Conservation (phyloP, 2,329 filamentous ascomycete species). For the Xenoacremonium recifei region DNA sequence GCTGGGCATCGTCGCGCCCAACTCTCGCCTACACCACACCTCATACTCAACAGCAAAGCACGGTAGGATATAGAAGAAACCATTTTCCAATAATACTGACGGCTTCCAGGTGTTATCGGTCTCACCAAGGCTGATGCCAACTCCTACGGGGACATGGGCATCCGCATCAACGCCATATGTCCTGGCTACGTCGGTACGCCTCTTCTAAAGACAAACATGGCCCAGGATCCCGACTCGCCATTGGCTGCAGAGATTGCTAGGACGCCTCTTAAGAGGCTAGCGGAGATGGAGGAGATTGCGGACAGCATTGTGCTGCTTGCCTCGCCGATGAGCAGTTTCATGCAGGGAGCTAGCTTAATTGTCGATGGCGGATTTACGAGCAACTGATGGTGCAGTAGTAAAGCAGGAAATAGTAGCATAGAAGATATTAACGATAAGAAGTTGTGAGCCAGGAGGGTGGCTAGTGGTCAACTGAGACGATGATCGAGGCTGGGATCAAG, state of each 20-base stretch:
- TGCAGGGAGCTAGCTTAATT: constrained; percentile 46
- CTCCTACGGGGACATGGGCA: constrained; percentile 47
- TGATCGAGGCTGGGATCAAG: too few relatives aligned
- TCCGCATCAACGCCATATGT: constrained; percentile 62
- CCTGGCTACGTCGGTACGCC: constrained; percentile 49
- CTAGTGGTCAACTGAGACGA: too few relatives aligned
- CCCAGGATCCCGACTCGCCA: constrained; percentile 22
- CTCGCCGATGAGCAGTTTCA: constrained; percentile 51
- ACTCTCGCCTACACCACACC: constrained; percentile 34
- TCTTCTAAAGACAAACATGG: constrained; percentile 28
- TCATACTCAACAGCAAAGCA: constrained; percentile 54
- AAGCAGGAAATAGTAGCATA: too few relatives aligned
- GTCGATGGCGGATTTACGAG: constrained; percentile 45
- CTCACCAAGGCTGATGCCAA: constrained; percentile 54
- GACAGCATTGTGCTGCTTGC: constrained; percentile 52
- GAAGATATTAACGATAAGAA: too few relatives aligned
- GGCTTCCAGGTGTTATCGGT: constrained; percentile 41
- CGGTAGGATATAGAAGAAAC: constrained; percentile 25
- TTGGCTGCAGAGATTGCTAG: constrained; percentile 39
- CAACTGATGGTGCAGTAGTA: constrained; percentile 19
- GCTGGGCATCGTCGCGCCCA: constrained; percentile 45
- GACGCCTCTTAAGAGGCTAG: constrained; percentile 48
- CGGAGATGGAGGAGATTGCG: constrained; percentile 50
- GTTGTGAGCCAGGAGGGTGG: too few relatives aligned
- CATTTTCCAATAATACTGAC: too few relatives aligned